Percentiles rank a stretch among this genome's conserved stretches.
phyloP scores from a whole-genome alignment of 208 protist species.

The Leishmania amazonensis region DNA sequence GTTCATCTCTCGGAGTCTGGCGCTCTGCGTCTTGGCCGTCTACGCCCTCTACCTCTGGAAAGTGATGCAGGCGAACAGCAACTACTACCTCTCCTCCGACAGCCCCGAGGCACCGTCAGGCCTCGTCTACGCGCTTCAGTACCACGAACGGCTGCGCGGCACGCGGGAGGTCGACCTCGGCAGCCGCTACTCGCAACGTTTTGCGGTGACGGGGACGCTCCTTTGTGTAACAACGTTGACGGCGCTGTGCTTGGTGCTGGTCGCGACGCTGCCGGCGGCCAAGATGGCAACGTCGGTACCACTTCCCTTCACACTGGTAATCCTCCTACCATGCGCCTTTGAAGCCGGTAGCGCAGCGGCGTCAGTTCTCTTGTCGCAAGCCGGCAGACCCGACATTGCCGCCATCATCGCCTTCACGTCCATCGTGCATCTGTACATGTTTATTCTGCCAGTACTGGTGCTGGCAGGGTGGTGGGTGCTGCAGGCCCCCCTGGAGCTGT shows the following conservation, averaged over 20 bases:
- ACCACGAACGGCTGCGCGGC: slow-evolving; percentile 31
- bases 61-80: slow-evolving; percentile 36
- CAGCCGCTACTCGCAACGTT: slow-evolving; percentile 37
- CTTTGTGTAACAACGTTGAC: slow-evolving; percentile 23
- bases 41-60: slow-evolving; percentile 44
- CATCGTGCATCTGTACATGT: slow-evolving; percentile 73
- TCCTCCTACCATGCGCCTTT: slow-evolving; percentile 68
- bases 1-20: slow-evolving; percentile 41
- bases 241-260: slow-evolving; percentile 30
- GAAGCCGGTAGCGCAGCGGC: slow-evolving; percentile 55
- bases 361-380: slow-evolving; percentile 54
- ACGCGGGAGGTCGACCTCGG: slow-evolving; percentile 17
- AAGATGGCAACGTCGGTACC: slow-evolving; percentile 28
- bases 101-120: slow-evolving; percentile 43
- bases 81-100: slow-evolving; percentile 43
- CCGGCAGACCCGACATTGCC: slow-evolving; percentile 76
- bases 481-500: slow-evolving; percentile 51
- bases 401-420: slow-evolving; percentile 70
- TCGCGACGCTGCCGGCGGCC: slow-evolving; percentile 37
- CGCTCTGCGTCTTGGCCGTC: slow-evolving; percentile 28
- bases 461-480: slow-evolving; percentile 20
- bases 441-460: slow-evolving; percentile 69
- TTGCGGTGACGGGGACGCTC: slow-evolving; percentile 30
- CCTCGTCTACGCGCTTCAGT: slow-evolving; percentile 44
- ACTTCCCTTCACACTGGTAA: slow-evolving; percentile 53